A percentile compares a stretch with the other conserved stretches of the same genome.
phyloP scores from a whole-genome alignment of 2,329 filamentous ascomycete genomes.

The Colletotrichum filicis region DNA sequence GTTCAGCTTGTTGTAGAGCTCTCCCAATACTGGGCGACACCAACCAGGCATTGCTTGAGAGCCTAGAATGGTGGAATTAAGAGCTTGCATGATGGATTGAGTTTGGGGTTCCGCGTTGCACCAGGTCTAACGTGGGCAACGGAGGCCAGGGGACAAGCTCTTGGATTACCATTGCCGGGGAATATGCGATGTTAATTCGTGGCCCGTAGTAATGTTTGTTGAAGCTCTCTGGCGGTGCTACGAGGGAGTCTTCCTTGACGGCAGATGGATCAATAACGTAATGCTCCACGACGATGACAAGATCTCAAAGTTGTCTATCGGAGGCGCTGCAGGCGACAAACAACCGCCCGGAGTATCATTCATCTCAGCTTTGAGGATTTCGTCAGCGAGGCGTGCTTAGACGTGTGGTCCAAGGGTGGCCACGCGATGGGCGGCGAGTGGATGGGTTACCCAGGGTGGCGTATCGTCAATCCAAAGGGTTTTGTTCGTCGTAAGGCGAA shows the following conservation, averaged over 20 bases:
- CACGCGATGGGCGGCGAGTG: slow-evolving; percentile 11
- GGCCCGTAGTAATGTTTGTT: background rate
- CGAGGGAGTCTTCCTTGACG: background rate
- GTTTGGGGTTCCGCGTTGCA: slow-evolving; percentile 7
- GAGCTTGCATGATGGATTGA: background rate
- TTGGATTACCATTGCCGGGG: background rate
- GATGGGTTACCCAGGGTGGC: background rate
- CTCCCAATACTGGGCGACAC: background rate
- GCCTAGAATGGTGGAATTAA: background rate
- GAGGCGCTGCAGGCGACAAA: background rate
- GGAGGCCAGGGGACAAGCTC: slow-evolving; percentile 4
- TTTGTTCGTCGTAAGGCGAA: background rate
- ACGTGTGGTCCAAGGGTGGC: background rate
- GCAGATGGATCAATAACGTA: background rate
- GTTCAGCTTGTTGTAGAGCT: background rate
- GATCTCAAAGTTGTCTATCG: background rate
- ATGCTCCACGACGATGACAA: background rate
- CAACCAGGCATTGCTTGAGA: background rate
- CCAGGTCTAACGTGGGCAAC: slow-evolving; percentile 7
- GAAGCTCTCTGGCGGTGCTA: background rate
- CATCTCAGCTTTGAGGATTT: background rate
- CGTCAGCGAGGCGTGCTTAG: background rate
- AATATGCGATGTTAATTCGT: background rate
- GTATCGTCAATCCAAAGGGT: background rate
- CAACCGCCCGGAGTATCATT: background rate